Evolutionary conservation across 2,329 filamentous ascomycete genomes (phyloP), one percentile per base, ranked within the genome.

Genomic region (Aspergillus vadensis): DNA sequence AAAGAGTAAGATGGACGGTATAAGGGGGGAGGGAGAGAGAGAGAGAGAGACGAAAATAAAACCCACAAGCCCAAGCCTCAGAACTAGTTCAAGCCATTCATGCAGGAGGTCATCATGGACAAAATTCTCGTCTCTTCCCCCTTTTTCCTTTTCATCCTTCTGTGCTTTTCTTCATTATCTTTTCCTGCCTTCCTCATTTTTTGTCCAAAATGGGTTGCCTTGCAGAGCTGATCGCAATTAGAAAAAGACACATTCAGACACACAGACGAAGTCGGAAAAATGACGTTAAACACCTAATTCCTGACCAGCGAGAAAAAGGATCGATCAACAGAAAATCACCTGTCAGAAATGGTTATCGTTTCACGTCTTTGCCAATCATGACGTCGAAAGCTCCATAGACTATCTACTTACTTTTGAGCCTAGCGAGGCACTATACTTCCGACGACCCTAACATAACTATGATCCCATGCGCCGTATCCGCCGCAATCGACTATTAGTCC

Each of bases 401-500:
- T 36, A 36, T 36, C 15, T 27, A 17, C 47, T 27, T 17, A 27
- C 25, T 32, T 30, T 32, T 36, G 12, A 14, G 32, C 47, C 47
- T 50, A 50, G n/a, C 4, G 17, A 50, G 25, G 8, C 25, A 30
- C 47, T 32, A 17, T 30, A 30, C 8, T 15, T 30, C 25, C 30
- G 15, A 12, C 47, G 10, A 21, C 30, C 27, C 39, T 14, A 12
- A 36, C 32, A 36, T 36, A 25, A 15, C 36, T 53, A 58, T 48
- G 49, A 54, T 23, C 51, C 56, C 36, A 55, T 55, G 8, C 53
- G 41, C 30, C 60, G 56, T 52, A 62, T 41, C n/a, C 51, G 57
- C 39, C 58, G 30, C 55, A 69, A 39, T 21, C 59, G 27, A 38
- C 61, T 58, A 32, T 57, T 60, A 21, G 58, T 39, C n/a, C 54